phyloP scores from a whole-genome alignment of 225 moss, liverwort and hornwort species.

The Physcomitrium patens region DNA sequence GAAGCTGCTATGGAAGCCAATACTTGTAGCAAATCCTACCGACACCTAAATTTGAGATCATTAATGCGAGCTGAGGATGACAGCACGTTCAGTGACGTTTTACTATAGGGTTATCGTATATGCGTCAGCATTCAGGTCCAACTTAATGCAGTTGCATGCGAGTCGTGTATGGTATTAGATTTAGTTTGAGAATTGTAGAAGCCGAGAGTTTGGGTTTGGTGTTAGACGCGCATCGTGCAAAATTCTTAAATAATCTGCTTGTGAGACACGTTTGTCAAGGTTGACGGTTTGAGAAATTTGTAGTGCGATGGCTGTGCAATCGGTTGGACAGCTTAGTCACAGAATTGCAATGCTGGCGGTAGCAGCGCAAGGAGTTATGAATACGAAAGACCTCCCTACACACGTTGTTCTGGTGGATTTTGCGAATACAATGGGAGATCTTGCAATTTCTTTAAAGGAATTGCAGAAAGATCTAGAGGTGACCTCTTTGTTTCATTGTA shows the following conservation, averaged over 20 bases:
- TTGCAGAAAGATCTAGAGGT: conserved; percentile 57
- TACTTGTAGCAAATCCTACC: conserved; percentile 1
- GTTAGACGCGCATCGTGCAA: conserved; percentile 17
- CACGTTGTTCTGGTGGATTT: conserved; percentile 48
- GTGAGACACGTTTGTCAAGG: conserved; percentile 1
- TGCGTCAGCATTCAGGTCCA: background rate
- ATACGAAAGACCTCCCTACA: conserved; percentile 43
- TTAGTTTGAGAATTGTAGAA: conserved; percentile 21
- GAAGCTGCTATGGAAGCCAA: conserved; percentile 12
- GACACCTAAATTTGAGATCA: conserved; percentile 10
- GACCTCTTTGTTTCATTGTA: conserved; percentile 4
- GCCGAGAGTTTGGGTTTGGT: conserved; percentile 10
- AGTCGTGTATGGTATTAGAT: conserved; percentile 17
- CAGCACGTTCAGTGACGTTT: background rate
- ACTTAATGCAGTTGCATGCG: conserved; percentile 19
- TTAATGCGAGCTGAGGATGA: conserved; percentile 20
- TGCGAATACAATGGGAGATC: conserved; percentile 29
- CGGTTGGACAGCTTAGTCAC: conserved; percentile 43
- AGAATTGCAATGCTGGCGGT: conserved; percentile 54
- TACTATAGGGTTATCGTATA: conserved; percentile 9
- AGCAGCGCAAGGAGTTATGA: conserved; percentile 48
- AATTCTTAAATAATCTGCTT: background rate
- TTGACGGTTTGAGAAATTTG: conserved; percentile 18
- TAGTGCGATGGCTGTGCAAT: conserved; percentile 47
- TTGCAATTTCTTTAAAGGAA: conserved; percentile 42